phyloP scores from a whole-genome alignment of 371 early-diverging fungal genomes.

The Mortierella sp. region DNA sequence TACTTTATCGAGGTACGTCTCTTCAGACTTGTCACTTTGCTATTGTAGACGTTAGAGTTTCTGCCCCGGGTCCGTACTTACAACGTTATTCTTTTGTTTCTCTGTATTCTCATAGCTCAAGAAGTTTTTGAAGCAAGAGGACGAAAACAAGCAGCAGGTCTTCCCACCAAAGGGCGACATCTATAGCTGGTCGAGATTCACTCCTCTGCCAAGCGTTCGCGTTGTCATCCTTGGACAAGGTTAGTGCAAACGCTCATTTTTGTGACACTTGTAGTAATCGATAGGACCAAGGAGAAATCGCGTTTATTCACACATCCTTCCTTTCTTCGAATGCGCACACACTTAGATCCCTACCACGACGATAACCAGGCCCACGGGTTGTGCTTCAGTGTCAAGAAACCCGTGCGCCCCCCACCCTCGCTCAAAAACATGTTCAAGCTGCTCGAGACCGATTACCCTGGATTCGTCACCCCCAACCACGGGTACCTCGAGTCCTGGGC shows the following conservation, averaged over 20 bases:
- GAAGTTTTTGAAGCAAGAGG: constrained; percentile 72
- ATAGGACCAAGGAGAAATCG: background rate
- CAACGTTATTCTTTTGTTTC: background rate
- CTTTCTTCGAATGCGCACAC: background rate
- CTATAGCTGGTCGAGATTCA: constrained; percentile 85
- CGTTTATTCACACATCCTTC: background rate
- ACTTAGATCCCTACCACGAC: constrained; percentile 96
- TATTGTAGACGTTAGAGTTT: background rate
- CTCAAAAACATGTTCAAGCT: constrained; percentile 95
- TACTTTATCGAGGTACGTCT: constrained; percentile 78
- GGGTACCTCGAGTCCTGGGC: constrained; percentile 87
- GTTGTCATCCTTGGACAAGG: constrained; percentile 96
- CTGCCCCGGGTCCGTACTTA: background rate
- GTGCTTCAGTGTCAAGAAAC: constrained; percentile 89
- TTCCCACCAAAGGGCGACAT: constrained; percentile 84
- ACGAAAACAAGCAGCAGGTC: constrained; percentile 63
- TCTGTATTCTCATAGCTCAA: constrained; percentile 68
- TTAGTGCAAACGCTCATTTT: constrained; percentile 23
- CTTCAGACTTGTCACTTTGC: background rate
- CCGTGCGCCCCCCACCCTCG: constrained; percentile 89
- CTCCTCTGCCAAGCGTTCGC: constrained; percentile 74
- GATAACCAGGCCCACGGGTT: constrained; percentile 94
- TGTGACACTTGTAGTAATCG: background rate
- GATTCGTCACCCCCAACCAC: constrained; percentile 72
- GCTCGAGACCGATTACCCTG: constrained; percentile 78